Base-by-base conservation (phyloP, 2,329 filamentous ascomycete genomes). In the Fusarium mexicanum region DNA sequence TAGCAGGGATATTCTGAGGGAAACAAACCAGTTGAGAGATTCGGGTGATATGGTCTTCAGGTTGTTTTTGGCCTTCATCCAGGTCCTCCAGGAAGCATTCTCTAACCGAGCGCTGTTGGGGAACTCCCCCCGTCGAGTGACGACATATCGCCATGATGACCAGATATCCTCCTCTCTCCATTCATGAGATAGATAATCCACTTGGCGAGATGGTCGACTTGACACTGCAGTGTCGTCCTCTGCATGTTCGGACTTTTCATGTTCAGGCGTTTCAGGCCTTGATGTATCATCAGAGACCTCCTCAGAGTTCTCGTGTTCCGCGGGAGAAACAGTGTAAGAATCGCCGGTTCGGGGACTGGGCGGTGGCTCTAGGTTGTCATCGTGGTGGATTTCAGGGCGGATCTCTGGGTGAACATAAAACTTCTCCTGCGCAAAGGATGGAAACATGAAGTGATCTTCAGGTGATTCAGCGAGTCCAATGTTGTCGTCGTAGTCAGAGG, bases 161-260 rank as follows among this genome's bases (percentile, higher is more conserved):
- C 95, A 98, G 33, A 98, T 97, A 83, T 99, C 96, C 82, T 98
- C 95, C 83, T 98, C 95, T 72, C 90, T 91, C 94, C 96, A 98
- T 71, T 96, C 91, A 80, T 98, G 94, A 24, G 95, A 97, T 53
- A 98, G 89, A 80, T 98, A 98, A 83, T 98, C 95, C n/a, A 98
- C 95, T 83, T 98, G 94, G 74, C 94, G 88, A 51, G 95, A 95
- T 4, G 94, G 94, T 78, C 93, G 90, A 40, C 87, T 87, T 71
- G 91, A 89, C 43, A 97, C 87, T 17, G 92, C 92, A 16, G 91
- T 93, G 81, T 98, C 95, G 77, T 98, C 95, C 75, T 93, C 92
- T 14, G 93, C 92, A 38, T 91, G 88, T 51, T 91, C 88, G 14
- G 84, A 70, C 24, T 70, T 70, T 54, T 70, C 84, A 37, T 86